Conservation (phyloP, 208 protist species). For the Wallacemonas sp. region DNA sequence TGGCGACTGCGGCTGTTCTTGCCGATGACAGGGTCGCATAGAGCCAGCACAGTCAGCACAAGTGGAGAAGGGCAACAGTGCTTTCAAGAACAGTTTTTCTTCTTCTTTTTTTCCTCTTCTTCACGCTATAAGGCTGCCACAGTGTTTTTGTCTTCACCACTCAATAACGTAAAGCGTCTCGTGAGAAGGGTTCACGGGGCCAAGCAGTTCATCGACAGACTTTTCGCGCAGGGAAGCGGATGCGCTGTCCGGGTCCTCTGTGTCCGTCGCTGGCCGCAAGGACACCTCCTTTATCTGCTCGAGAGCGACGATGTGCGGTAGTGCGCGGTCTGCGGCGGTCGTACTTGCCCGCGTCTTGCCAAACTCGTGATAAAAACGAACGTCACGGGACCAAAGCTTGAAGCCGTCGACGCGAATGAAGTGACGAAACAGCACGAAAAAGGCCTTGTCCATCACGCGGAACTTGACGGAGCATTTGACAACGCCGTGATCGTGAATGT, state of each 20-base stretch:
- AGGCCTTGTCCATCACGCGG: conserved; percentile 66
- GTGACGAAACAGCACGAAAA: conserved; percentile 80
- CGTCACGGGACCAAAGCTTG: conserved; percentile 67
- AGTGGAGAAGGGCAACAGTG: too few species aligned
- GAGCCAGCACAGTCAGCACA: too few species aligned
- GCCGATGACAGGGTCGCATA: too few species aligned
- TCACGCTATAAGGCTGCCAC: too few species aligned
- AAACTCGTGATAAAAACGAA: conserved; percentile 80
- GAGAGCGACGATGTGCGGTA: conserved; percentile 59
- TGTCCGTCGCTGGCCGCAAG: conserved; percentile 14
- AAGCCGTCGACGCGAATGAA: conserved; percentile 63
- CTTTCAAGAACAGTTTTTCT: too few species aligned
- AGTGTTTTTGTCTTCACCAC: too few species aligned
- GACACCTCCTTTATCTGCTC: conserved; percentile 59
- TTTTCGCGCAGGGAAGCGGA: background rate
- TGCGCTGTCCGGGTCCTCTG: conserved; percentile 2
- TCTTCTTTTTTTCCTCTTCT: too few species aligned
- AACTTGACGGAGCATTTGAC: conserved; percentile 61
- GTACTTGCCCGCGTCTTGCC: conserved; percentile 13
- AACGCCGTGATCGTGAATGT: conserved; percentile 79
- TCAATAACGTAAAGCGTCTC: conserved; percentile 3
- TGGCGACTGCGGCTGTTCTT: too few species aligned
- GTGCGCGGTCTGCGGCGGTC: background rate
- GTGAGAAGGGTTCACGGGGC: background rate
- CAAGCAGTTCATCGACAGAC: conserved; percentile 3